These are phyloP conservation scores for Fraxinus dipetala DNA, from an alignment of 305 asterid genomes.

Conservation along the genomic window DNA sequence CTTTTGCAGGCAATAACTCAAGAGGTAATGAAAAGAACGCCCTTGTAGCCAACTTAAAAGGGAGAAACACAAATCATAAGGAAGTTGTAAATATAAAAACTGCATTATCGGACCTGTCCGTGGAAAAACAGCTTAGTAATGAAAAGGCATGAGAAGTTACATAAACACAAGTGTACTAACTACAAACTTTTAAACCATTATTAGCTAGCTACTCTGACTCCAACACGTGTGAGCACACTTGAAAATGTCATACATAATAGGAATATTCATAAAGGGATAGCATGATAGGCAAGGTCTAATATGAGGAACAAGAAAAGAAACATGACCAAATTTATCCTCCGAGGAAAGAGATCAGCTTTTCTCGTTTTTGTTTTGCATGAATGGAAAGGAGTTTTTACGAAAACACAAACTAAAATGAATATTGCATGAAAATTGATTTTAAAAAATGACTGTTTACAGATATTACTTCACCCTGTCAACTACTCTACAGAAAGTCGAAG, in stretches of 20 bases:
- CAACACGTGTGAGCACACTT: background rate
- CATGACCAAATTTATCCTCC: background rate
- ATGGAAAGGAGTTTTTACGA: background rate
- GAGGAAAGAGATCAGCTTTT: background rate
- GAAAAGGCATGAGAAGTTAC: background rate
- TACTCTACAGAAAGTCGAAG: background rate
- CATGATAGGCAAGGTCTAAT: background rate
- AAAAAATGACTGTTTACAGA: background rate
- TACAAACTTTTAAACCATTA: background rate
- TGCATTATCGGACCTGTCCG: background rate
- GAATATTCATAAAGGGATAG: background rate
- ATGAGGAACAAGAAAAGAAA: background rate
- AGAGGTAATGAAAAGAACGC: background rate
- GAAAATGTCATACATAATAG: background rate
- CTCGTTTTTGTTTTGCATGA: background rate
- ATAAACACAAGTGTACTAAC: background rate
- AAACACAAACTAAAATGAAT: background rate
- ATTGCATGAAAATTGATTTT: background rate
- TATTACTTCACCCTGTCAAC: background rate
- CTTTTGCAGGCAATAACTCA: background rate
- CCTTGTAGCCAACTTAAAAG: background rate
- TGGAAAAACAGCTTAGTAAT: background rate
- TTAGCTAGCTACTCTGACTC: background rate
- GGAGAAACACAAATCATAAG: background rate
- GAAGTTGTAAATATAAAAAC: background rate